Evolutionary conservation across 129 eudicot genomes (phyloP).

Genomic region (Sambucus nigra): DNA sequence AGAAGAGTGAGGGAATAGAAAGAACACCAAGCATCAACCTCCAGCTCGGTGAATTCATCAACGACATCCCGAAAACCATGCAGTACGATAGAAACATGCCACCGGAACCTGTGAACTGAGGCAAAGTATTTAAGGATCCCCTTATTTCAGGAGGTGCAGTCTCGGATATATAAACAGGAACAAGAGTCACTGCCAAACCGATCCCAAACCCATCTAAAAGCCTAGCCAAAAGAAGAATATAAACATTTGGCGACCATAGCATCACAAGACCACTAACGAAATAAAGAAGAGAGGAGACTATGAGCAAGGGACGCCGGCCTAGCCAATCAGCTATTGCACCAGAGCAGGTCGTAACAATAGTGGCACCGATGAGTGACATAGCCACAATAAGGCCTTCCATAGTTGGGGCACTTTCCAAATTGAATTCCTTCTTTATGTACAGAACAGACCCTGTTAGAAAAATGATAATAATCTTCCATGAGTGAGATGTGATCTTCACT

Average conservation of each 20-base stretch:
- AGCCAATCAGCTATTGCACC: slow-evolving; percentile 64
- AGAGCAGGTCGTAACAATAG: slow-evolving; percentile 67
- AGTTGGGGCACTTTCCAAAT: slow-evolving; percentile 42
- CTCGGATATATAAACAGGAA: slow-evolving; percentile 82
- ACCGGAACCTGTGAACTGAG: slow-evolving; percentile 71
- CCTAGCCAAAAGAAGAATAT: slow-evolving; percentile 57
- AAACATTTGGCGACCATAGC: slow-evolving; percentile 89
- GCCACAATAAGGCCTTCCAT: slow-evolving; percentile 85
- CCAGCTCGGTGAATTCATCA: slow-evolving; percentile 64
- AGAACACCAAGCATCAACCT: slow-evolving; percentile 91
- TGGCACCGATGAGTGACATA: slow-evolving; percentile 85
- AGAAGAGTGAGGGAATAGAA: slow-evolving; percentile 56
- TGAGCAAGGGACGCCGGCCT: slow-evolving; percentile 85
- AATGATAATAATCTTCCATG: slow-evolving; percentile 8
- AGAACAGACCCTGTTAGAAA: slow-evolving; percentile 49
- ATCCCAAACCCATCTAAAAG: slow-evolving; percentile 76
- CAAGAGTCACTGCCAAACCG: slow-evolving; percentile 70
- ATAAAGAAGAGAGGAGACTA: slow-evolving; percentile 51
- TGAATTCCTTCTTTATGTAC: slow-evolving; percentile 61
- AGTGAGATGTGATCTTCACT: neutral
- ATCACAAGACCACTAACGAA: slow-evolving; percentile 61
- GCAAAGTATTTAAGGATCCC: slow-evolving; percentile 68
- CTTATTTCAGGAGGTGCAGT: slow-evolving; percentile 81
- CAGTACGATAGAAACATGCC: slow-evolving; percentile 84
- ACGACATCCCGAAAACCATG: slow-evolving; percentile 78